Base-by-base conservation (phyloP, 768 basidiomycete species). In the Vararia minispora region DNA sequence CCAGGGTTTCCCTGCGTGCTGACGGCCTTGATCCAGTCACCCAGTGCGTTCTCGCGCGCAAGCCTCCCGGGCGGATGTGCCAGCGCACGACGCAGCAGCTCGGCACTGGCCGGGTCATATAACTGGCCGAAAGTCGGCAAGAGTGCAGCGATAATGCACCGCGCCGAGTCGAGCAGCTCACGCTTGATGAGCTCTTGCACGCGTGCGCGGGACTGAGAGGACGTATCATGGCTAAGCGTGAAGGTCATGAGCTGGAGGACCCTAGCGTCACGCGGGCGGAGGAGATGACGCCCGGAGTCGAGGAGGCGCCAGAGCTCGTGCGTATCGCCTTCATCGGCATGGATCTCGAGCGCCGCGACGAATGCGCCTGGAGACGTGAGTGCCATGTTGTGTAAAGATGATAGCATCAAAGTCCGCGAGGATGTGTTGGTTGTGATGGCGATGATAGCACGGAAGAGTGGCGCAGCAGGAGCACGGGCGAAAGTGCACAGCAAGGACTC, bases 181-280 rank as follows among this genome's bases (percentile, higher is more conserved):
- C 58, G 62, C 44, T 76, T 68, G 39, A 73, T 47, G 40, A 78
- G 66, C 18, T 58, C 42, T 1, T 71, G 47, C 13, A 62, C 65
- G 21, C 58, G 53, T 0, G 33, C 9, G 53, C 48, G 42, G 0
- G 40, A 28, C n/a, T 55, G 54, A 48, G 59, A 56, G 4, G 46
- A 28, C 0, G 62, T 48, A n/a, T n/a, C n/a, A n/a, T n/a, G n/a
- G n/a, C n/a, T n/a, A 33, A 78, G 55, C 28, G 61, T 42, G 12
- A 58, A 43, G 7, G 68, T 65, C 0, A 73, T 71, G 12, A 50
- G 43, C 40, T 74, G 76, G 14, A 76, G 52, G 0, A 61, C 54
- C 2, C 50, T 23, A 4, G 67, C 58, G 35, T 82, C 77, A 11
- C 72, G 69, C 1, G 78, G 68, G 3, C 77, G 76, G n/a, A 82